Percentiles rank a stretch among this genome's conserved stretches.
These are phyloP conservation scores for Astragalus membranaceus DNA, from an alignment of 306 rosid genomes.

Conservation along the genomic window DNA sequence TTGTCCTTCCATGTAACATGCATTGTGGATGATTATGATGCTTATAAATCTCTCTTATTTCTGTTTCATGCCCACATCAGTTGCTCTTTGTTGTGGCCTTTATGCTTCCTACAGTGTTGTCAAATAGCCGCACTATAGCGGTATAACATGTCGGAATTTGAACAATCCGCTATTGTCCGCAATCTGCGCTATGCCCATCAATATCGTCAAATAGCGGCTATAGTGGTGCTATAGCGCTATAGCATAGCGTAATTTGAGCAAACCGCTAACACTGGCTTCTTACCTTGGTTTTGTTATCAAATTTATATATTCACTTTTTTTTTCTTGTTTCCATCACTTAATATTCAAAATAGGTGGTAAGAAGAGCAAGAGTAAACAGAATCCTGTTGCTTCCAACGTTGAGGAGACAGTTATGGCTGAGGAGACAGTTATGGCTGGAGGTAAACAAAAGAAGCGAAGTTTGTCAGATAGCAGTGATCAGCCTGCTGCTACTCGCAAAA, in stretches of 20 bases:
- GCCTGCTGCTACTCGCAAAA: conserved; percentile 46
- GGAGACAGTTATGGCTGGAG: conserved; percentile 28
- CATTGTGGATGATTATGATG: not conserved
- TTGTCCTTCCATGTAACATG: not conserved
- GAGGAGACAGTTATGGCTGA: conserved; percentile 25
- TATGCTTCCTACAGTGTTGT: no score
- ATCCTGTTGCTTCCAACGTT: conserved; percentile 1
- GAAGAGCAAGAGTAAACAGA: conserved; percentile 23
- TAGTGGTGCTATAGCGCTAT: no score
- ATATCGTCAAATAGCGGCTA: no score
- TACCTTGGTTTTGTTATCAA: not conserved
- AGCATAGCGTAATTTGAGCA: no score
- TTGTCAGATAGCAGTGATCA: conserved; percentile 37
- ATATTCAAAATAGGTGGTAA: conserved; percentile 22
- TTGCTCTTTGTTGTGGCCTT: not conserved
- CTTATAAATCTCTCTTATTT: not conserved
- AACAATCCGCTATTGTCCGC: no score
- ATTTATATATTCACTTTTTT: not conserved
- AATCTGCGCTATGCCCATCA: no score
- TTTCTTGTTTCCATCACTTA: not conserved
- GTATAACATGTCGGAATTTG: no score
- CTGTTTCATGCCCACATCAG: not conserved
- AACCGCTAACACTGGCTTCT: not conserved
- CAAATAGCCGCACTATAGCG: no score
- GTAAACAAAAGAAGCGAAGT: conserved; percentile 48